These are phyloP conservation scores for Gynandropsis gynandra DNA, from an alignment of 345 rosid species.

Conservation along the genomic window DNA sequence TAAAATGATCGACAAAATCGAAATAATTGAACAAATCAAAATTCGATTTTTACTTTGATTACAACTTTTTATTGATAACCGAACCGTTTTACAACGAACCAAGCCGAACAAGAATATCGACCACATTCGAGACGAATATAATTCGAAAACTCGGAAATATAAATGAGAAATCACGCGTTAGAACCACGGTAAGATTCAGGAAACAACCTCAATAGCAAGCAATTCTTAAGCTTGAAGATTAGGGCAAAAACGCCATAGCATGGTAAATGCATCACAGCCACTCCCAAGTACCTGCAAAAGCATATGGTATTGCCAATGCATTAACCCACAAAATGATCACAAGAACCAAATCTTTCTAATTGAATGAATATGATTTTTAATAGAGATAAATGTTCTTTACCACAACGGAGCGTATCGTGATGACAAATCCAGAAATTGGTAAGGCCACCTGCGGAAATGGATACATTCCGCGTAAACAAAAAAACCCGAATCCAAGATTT, in stretches of 20 bases:
- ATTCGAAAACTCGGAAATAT: too few relatives aligned
- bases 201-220: conserved; percentile 40
- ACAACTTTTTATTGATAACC: too few relatives aligned
- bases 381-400: conserved; percentile 7
- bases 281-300: conserved; percentile 64
- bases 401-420: conserved; percentile 41
- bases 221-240: conserved; percentile 49
- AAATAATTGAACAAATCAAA: too few relatives aligned
- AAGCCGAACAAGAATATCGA: too few relatives aligned
- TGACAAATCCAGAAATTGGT: conserved; percentile 74
- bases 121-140: too few relatives aligned
- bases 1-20: too few relatives aligned
- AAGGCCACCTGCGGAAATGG: conserved; percentile 76
- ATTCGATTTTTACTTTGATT: too few relatives aligned
- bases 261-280: conserved; percentile 57
- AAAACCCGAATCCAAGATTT: neutral
- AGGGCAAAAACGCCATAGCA: conserved; percentile 63
- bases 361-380: neutral
- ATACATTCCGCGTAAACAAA: conserved; percentile 3
- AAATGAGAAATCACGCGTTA: too few relatives aligned
- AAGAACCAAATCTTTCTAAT: neutral
- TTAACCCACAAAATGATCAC: neutral
- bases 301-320: neutral
- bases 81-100: too few relatives aligned
- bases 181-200: conserved; percentile 35